Percentiles rank a stretch among this genome's conserved stretches.
Conservation (phyloP, 805 yeast genomes). For the Candida loeiensis region DNA sequence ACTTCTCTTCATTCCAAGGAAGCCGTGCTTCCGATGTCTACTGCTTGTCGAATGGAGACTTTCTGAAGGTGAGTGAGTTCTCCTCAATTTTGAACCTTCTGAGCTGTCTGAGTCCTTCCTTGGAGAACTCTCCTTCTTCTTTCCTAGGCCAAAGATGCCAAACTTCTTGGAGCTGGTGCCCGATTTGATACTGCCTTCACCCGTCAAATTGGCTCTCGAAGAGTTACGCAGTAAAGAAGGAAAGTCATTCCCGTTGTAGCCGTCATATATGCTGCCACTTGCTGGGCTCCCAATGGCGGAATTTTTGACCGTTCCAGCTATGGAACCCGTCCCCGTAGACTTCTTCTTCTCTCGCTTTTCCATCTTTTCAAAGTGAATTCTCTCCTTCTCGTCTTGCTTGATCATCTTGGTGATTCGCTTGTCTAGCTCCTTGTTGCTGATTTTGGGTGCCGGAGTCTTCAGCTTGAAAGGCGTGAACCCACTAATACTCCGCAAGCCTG, state of each 20-base stretch:
- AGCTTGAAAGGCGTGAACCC: slow-evolving; percentile 32
- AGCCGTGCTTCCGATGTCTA: slow-evolving; percentile 10
- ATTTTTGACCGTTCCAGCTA: neutral
- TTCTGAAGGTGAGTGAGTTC: slow-evolving; percentile 6
- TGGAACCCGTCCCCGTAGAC: slow-evolving; percentile 4
- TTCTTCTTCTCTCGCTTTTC: slow-evolving; percentile 15
- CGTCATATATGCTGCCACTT: neutral
- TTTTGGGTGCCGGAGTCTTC: slow-evolving; percentile 14
- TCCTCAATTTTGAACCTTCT: neutral
- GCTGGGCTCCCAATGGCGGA: slow-evolving; percentile 1
- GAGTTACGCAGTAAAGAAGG: slow-evolving; percentile 6
- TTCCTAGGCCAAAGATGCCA: slow-evolving; percentile 6
- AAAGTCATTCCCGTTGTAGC: neutral
- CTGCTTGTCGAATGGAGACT: slow-evolving; percentile 7
- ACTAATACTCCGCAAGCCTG: slow-evolving; percentile 23
- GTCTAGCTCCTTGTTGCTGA: slow-evolving; percentile 28
- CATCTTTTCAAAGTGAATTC: slow-evolving; percentile 17
- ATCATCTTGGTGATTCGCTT: slow-evolving; percentile 30
- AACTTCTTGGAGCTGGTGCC: slow-evolving; percentile 1
- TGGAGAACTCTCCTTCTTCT: slow-evolving; percentile 3
- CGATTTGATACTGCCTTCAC: neutral
- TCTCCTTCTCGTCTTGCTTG: slow-evolving; percentile 29
- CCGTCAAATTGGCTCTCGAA: slow-evolving; percentile 6
- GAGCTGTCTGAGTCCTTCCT: neutral
- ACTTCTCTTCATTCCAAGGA: slow-evolving; percentile 8